Base-by-base conservation (phyloP, 148 eudicot genomes). In the Simmondsia chinensis region DNA sequence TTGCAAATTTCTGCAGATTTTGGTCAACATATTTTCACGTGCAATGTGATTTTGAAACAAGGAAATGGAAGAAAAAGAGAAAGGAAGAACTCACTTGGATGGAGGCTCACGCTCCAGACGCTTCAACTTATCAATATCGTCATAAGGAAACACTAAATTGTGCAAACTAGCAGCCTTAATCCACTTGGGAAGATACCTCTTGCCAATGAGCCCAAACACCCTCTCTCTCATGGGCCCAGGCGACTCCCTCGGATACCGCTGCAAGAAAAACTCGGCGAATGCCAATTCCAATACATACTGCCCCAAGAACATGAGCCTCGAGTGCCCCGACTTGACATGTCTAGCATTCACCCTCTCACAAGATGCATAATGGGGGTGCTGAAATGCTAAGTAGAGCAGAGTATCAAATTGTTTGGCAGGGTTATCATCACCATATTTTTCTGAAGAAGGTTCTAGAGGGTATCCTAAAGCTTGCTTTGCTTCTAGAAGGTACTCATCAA, bases 321-420 rank as follows among this genome's bases (percentile, higher is more conserved):
- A 79, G 52, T 93, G 99, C 57, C 87, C 99, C 4, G 76, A 70
- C 39, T 76, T 72, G 13, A 86, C 79, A 63, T 79, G 99, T 54
- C 86, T 56, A 3, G 82, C 79, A 25, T 64, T 86, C 3, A 84
- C 77, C 66, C 99, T 75, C 52, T 68, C 74, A 46, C 99, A 93
- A 31, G 42, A 22, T 0, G 36, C 89, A 33, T 80, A 86, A 57
- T 64, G 51, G 1, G 96, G 99, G 46, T 93, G 89, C 56, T 86
- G 96, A 71, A 93, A 93, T 2, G 89, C 94, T 63, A 93, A 57
- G 35, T 93, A 93, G 61, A 93, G 38, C 68, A 93, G 31, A 0
- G 94, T 79, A 57, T 93, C 99, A 13, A 93, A 82, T 17, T 93
- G 99, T 39, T 86, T 86, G 0, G 89, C 99, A 0, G 99, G 99